Base-by-base conservation (phyloP, 148 eudicot genomes). In the Rhododendron ovatum region DNA sequence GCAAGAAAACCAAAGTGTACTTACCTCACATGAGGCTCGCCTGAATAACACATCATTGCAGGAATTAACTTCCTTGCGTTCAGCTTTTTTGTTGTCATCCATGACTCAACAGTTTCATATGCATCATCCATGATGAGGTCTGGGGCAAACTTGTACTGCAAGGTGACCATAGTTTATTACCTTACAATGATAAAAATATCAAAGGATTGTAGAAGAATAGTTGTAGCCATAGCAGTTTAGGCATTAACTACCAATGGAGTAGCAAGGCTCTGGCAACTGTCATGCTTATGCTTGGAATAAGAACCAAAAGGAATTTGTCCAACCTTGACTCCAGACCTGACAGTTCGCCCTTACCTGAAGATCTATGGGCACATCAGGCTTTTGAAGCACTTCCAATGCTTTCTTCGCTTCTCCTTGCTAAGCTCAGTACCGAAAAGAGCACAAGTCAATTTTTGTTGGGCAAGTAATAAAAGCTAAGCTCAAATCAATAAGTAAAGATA, bases 341-440 rank as follows among this genome's bases (percentile, higher is more conserved):
- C 45, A 33, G 78, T 85, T 53, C 83, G 84, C 59, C 43, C 37
- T 71, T 90, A 95, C 99, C 98, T 97, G 99, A 87, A 97, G 92
- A 75, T 92, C 95, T 86, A 91, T 82, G 35, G 94, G 90, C 87
- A 97, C 95, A 85, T 92, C 91, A 84, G 96, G 94, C 89, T 95
- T 97, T 86, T 92, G 95, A 90, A 97, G 94, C 86, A 94, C 98
- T 88, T 94, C 93, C 90, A 97, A 87, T 47, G 98, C 98, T 91
- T 93, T 97, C 92, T 94, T 97, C 61, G 98, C 99, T 91, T 97
- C 99, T 87, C 98, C 99, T 93, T 94, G 99, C 99, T 97, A 87
- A 78, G 83, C 41, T 81, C 48, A 79, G 41, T 74, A 86, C 76
- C 67, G 76, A 59, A 84, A 78, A 69, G 79, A 53, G 15, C 61